Evolutionary conservation across 495 filamentous ascomycete genomes (phyloP), one percentile per base, ranked within the genome.

Genomic region (Hypoxylon crocopeplum): DNA sequence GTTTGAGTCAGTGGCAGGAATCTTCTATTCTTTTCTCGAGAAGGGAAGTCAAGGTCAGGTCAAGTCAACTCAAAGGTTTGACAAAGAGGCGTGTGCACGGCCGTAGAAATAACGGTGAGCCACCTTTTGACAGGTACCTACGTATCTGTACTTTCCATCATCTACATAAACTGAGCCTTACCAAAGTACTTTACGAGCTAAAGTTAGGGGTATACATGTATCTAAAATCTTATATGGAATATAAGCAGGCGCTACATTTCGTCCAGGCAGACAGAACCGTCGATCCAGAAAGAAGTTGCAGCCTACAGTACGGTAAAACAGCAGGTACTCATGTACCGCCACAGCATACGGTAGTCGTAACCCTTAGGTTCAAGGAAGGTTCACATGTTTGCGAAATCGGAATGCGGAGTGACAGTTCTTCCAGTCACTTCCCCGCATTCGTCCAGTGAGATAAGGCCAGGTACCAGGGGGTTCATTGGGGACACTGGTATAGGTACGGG

Each of bases 1-100:
- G 4, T 24, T 24, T 29, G 27, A 45, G 29, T 55, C 27, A 40
- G 21, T 38, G 17, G 30, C 34, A 48, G 30, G 41, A 56, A 63
- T 32, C 19, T 64, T 64, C 60, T 54, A 45, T 64, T 48, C 21
- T 49, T 29, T 64, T 59, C 60, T 64, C 48, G 48, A 64, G 54
- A 33, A 38, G 24, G 4, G 5, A 37, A 15, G 7, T 27, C 21
- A 52, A 11, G 12, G 3, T 41, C 12, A 45, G 46, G 24, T 56
- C 32, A 49, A n/a, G n/a, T n/a, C n/a, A n/a, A n/a, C n/a, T n/a
- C n/a, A n/a, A n/a, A n/a, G 41, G 46, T 29, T 56, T 10, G 12
- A 40, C 15, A 41, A 32, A 36, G 27, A 37, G 29, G 38, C 37
- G 42, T 46, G 55, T 50, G 47, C 38, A 51, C 40, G n/a, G 38